Conservation (phyloP, 257 asterid species). For the Orobanche coerulescens region DNA sequence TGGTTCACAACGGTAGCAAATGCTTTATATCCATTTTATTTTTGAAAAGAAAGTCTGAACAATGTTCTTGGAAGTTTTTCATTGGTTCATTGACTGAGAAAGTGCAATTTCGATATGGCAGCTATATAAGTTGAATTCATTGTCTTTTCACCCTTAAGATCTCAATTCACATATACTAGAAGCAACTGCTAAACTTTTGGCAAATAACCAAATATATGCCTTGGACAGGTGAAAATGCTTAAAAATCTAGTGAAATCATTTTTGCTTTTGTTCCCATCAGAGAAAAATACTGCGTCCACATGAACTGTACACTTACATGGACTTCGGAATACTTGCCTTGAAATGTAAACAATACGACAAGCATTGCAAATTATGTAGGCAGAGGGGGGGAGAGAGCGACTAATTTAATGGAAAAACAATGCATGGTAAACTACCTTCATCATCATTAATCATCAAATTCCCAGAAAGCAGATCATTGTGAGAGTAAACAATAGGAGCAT, state of each 20-base stretch:
- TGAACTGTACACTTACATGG: background rate
- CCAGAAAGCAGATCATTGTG: conserved; percentile 95
- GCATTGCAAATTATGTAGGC: background rate
- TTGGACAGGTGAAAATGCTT: conserved; percentile 15
- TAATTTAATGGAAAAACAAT: too few relatives aligned
- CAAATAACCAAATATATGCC: conserved; percentile 10
- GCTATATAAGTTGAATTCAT: background rate
- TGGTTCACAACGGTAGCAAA: background rate
- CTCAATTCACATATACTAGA: background rate
- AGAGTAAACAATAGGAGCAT: conserved; percentile 66
- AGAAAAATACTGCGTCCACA: background rate
- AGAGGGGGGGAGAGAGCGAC: conserved; percentile 11
- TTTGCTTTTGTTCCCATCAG: conserved; percentile 2
- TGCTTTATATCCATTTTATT: background rate
- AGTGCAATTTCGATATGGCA: conserved; percentile 9
- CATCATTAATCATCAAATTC: conserved; percentile 81
- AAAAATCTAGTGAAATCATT: background rate
- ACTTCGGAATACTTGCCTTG: background rate
- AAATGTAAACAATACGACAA: conserved; percentile 2
- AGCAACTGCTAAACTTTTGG: background rate
- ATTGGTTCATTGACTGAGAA: background rate
- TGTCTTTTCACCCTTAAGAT: background rate
- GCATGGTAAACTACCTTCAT: conserved; percentile 52
- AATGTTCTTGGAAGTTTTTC: conserved; percentile 5
- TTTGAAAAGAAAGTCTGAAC: background rate